Conservation (phyloP, 83 land plant genomes). For the Picea abies region DNA sequence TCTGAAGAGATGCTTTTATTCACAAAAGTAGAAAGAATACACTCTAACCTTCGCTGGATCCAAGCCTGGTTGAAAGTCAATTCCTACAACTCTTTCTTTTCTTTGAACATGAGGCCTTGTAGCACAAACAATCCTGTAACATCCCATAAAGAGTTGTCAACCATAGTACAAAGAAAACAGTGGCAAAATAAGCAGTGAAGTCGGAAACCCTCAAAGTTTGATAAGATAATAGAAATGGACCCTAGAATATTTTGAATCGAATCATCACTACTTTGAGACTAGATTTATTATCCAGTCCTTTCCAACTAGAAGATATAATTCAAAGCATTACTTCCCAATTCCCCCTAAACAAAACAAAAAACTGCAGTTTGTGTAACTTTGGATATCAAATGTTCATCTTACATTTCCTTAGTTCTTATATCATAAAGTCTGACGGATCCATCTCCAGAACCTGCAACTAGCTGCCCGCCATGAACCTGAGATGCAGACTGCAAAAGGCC, state of each 20-base stretch:
- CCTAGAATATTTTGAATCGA: not conserved
- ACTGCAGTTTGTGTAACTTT: not conserved
- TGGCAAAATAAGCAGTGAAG: not conserved
- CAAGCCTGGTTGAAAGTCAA: conserved; percentile 86
- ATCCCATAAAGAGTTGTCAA: not conserved
- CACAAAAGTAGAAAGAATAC: not conserved
- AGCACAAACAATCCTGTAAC: conserved; percentile 58
- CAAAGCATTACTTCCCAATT: not conserved
- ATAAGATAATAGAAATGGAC: not conserved
- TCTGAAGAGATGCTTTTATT: not conserved
- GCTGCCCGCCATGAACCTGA: conserved; percentile 77
- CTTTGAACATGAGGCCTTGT: conserved; percentile 47
- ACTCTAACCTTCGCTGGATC: conserved; percentile 73
- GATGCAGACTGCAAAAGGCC: conserved; percentile 79
- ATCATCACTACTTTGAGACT: not conserved
- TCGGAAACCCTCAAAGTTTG: not conserved
- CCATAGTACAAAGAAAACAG: not conserved
- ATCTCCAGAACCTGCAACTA: conserved; percentile 86
- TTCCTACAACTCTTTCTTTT: conserved; percentile 71
- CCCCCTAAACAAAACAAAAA: not conserved
- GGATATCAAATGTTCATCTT: conserved; percentile 21
- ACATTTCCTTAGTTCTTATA: conserved; percentile 76
- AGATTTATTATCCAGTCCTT: not conserved
- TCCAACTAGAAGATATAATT: not conserved
- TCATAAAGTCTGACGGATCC: conserved; percentile 86